Conservation (phyloP, 1,284 basidiomycete species). For the Microbotryum scabiosae region DNA sequence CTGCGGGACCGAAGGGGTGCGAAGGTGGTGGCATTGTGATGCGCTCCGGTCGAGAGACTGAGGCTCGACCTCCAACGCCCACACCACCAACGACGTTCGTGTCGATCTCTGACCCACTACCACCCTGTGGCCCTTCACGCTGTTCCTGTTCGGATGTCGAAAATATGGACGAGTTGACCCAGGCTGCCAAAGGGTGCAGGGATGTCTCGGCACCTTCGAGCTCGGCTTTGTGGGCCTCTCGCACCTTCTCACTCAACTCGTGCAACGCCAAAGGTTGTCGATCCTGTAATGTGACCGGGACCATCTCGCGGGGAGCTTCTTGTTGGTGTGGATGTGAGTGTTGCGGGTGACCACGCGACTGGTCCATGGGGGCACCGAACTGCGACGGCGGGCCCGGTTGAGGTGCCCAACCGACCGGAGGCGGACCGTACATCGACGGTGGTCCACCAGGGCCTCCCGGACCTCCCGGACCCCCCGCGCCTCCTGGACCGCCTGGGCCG, state of each 20-base stretch:
- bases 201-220: too few relatives aligned
- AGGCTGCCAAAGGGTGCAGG: too few relatives aligned
- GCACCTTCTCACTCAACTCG: too few relatives aligned
- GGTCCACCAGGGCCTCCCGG: constrained; percentile 31
- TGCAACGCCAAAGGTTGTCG: too few relatives aligned
- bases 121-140: not conserved
- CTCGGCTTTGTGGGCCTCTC: too few relatives aligned
- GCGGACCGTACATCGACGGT: not conserved
- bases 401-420: too few relatives aligned
- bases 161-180: too few relatives aligned
- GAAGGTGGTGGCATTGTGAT: constrained; percentile 30
- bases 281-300: too few relatives aligned
- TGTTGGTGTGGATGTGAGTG: not conserved
- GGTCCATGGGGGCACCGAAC: too few relatives aligned
- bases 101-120: constrained; percentile 36
- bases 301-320: too few relatives aligned
- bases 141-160: too few relatives aligned
- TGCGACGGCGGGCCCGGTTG: too few relatives aligned
- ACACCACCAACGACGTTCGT: not conserved
- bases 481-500: constrained; percentile 29
- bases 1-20: constrained; percentile 29
- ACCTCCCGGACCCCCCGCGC: constrained; percentile 8
- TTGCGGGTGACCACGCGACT: not conserved
- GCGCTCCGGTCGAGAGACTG: constrained; percentile 12
- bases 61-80: constrained; percentile 31